phyloP scores from a whole-genome alignment of 805 yeast genomes.

The Lachancea cidri region DNA sequence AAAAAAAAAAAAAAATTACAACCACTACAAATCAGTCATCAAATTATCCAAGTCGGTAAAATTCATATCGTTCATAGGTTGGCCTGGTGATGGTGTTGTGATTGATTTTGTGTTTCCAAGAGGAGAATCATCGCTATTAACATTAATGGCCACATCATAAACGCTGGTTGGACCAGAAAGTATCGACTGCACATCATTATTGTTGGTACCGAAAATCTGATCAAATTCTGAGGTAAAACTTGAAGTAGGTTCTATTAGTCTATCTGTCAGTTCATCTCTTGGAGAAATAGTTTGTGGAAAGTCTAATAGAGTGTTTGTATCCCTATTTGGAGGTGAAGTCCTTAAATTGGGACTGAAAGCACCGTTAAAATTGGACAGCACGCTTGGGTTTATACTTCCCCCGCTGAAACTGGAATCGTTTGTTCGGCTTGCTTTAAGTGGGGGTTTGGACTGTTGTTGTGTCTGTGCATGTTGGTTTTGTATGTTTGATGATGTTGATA shows the following conservation, averaged over 20 bases:
- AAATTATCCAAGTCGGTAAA: constrained; percentile 30
- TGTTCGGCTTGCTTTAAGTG: not conserved
- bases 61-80: constrained; percentile 22
- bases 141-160: not conserved
- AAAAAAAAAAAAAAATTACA: not conserved
- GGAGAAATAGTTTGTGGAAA: constrained; percentile 5
- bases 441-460: not conserved
- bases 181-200: constrained; percentile 4
- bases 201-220: constrained; percentile 7
- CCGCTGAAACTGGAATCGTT: not conserved
- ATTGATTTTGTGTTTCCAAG: not conserved
- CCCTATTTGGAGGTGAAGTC: constrained; percentile 13
- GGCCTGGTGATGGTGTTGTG: constrained; percentile 19
- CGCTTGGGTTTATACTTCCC: constrained; percentile 16
- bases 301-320: constrained; percentile 4
- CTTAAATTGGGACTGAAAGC: constrained; percentile 11
- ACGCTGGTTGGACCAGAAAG: constrained; percentile 3
- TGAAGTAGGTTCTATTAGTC: constrained; percentile 5
- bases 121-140: constrained; percentile 2
- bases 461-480: not conserved
- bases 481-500: not conserved
- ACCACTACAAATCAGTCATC: constrained; percentile 22
- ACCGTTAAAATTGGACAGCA: constrained; percentile 16
- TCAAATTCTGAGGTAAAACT: constrained; percentile 11
- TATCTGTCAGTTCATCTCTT: not conserved